These are phyloP conservation scores for Candida nemodendra DNA, from an alignment of 805 yeast species.

Conservation along the genomic window DNA sequence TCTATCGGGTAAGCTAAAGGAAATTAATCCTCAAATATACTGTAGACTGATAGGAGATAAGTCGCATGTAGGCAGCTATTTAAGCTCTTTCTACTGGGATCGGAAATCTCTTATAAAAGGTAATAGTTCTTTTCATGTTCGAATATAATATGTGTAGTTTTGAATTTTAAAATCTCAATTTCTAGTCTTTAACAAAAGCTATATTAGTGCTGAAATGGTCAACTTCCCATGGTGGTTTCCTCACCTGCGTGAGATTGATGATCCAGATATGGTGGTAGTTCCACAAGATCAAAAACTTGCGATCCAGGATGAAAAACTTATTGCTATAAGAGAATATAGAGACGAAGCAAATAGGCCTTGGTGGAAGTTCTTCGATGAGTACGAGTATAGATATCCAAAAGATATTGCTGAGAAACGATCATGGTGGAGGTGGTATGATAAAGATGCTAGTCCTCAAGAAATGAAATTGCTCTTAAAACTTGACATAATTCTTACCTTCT, in stretches of 20 bases:
- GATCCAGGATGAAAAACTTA: not conserved
- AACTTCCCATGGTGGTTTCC: not conserved
- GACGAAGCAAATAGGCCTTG: conserved; percentile 24
- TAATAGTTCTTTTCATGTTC: no score
- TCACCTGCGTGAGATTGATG: not conserved
- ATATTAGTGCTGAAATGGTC: no score
- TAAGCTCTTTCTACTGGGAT: no score
- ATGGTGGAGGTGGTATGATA: conserved; percentile 39
- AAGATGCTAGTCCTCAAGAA: conserved; percentile 3
- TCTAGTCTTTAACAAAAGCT: no score
- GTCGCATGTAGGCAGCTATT: no score
- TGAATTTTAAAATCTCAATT: no score
- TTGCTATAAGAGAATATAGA: not conserved
- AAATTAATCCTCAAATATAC: no score
- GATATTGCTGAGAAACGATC: conserved; percentile 47
- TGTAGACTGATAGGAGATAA: no score
- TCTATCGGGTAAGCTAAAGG: no score
- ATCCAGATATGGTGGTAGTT: not conserved
- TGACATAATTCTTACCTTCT: conserved; percentile 30
- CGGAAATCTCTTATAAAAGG: no score
- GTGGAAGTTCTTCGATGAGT: conserved; percentile 58
- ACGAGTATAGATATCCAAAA: conserved; percentile 13
- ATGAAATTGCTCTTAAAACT: conserved; percentile 31
- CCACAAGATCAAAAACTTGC: not conserved
- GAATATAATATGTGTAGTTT: no score